These are phyloP conservation scores for Trichosanthes truncata DNA, from an alignment of 306 rosid species.

Conservation along the genomic window DNA sequence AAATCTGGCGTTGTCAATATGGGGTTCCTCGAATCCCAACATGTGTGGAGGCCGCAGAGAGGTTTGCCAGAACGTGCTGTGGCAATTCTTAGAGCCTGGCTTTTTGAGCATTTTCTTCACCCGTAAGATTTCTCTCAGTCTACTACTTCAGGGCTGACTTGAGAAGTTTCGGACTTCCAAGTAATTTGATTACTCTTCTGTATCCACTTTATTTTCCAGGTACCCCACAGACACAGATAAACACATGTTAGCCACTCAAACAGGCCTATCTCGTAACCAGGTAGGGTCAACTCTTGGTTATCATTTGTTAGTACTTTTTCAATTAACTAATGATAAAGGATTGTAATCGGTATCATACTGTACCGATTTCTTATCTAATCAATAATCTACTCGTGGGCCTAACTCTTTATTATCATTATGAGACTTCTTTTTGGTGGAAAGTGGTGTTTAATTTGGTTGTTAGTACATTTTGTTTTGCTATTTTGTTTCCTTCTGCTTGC, in stretches of 20 bases:
- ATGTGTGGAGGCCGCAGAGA: slow-evolving; percentile 86
- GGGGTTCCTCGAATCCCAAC: slow-evolving; percentile 49
- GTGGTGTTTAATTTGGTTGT: background rate
- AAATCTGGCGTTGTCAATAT: slow-evolving; percentile 25
- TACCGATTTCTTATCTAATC: background rate
- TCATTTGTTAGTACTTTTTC: background rate
- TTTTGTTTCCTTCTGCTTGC: background rate
- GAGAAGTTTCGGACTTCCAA: background rate
- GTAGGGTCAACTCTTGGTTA: slow-evolving; percentile 32
- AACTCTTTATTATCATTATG: background rate
- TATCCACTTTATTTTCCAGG: slow-evolving; percentile 28
- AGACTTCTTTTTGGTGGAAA: background rate
- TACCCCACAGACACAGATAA: slow-evolving; percentile 97
- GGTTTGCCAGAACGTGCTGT: slow-evolving; percentile 89
- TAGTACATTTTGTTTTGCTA: background rate
- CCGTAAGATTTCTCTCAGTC: slow-evolving; percentile 45
- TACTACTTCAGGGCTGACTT: background rate
- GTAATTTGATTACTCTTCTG: background rate
- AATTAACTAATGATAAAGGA: slow-evolving; percentile 3
- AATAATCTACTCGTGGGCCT: background rate
- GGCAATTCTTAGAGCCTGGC: slow-evolving; percentile 85
- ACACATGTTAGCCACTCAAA: slow-evolving; percentile 89
- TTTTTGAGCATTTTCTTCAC: slow-evolving; percentile 96
- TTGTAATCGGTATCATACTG: background rate
- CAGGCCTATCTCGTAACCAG: slow-evolving; percentile 97